These are phyloP conservation scores for Pseudopyricularia cyperi DNA, from an alignment of 2,329 filamentous ascomycete species.

Conservation along the genomic window DNA sequence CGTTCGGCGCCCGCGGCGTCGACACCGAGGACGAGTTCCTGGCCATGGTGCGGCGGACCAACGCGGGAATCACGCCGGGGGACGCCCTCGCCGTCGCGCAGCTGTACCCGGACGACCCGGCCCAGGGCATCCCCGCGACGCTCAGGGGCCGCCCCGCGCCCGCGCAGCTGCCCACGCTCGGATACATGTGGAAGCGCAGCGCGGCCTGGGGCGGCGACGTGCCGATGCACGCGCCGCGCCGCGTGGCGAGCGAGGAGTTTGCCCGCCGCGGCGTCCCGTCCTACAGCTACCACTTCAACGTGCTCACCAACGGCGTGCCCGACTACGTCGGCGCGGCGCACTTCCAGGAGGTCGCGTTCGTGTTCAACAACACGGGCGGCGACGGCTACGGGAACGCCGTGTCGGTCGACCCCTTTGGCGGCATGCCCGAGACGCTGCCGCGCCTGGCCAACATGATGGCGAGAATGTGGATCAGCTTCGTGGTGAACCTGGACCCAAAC, in stretches of 20 bases:
- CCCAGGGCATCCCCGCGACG: constrained; percentile 31
- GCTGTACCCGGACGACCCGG: constrained; percentile 36
- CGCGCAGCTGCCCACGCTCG: constrained; percentile 13
- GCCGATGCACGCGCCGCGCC: constrained; percentile 39
- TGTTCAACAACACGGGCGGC: constrained; percentile 38
- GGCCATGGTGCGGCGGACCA: constrained; percentile 6
- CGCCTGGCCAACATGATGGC: constrained; percentile 33
- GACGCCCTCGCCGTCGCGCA: constrained; percentile 21
- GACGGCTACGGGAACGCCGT: constrained; percentile 26
- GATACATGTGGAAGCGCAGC: constrained; percentile 38
- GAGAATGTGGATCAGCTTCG: constrained; percentile 37
- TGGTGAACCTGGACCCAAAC: constrained; percentile 31
- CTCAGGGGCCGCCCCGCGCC: constrained; percentile 18
- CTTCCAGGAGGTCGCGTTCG: constrained; percentile 37
- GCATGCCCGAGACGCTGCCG: constrained; percentile 25
- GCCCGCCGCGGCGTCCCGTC: constrained; percentile 6
- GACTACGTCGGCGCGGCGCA: constrained; percentile 12
- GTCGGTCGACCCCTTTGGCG: constrained; percentile 21
- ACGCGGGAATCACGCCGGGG: constrained; percentile 10
- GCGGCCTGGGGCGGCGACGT: constrained; percentile 41
- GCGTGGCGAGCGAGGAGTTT: constrained; percentile 32
- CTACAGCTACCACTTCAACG: constrained; percentile 31
- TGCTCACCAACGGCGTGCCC: constrained; percentile 17
- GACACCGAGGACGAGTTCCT: constrained; percentile 41
- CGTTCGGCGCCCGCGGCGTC: constrained; percentile 38